phyloP scores from a whole-genome alignment of 495 filamentous ascomycete genomes.

The Penicillium taxi region DNA sequence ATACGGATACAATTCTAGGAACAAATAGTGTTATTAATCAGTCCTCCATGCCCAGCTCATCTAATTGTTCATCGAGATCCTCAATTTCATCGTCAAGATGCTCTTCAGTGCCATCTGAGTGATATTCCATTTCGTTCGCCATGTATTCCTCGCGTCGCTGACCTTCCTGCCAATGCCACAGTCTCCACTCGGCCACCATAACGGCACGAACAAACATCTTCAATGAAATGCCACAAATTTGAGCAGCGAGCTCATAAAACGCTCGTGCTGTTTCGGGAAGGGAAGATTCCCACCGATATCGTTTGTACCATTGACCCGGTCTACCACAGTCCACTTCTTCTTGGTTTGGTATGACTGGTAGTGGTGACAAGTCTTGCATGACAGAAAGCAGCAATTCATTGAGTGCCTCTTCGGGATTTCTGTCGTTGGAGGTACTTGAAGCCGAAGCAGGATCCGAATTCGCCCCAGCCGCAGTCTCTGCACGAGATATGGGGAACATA shows the following conservation, averaged over 20 bases:
- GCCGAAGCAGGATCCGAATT: conserved; percentile 1
- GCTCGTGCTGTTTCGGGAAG: conserved; percentile 44
- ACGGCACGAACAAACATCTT: conserved; percentile 43
- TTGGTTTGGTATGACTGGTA: conserved; percentile 22
- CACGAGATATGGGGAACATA: conserved; percentile 42
- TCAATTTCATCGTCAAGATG: conserved; percentile 21
- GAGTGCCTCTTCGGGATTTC: conserved; percentile 23
- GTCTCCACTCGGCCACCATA: conserved; percentile 35
- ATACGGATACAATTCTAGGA: too few relatives aligned
- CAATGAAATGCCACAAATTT: conserved; percentile 38
- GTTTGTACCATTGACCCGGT: conserved; percentile 49
- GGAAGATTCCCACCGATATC: conserved; percentile 50
- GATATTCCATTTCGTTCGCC: conserved; percentile 12
- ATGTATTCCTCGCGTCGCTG: conserved; percentile 23
- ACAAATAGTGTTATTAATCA: too few relatives aligned
- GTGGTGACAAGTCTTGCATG: conserved; percentile 26
- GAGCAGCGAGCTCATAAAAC: conserved; percentile 51
- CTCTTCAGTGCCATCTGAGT: not conserved
- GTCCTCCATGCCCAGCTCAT: conserved; percentile 19
- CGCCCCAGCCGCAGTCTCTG: conserved; percentile 9
- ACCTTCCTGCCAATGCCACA: conserved; percentile 35
- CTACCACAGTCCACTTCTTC: conserved; percentile 20
- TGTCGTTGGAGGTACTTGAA: conserved; percentile 4
- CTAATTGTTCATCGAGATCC: conserved; percentile 23
- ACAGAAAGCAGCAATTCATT: conserved; percentile 30